Conservation (phyloP, 805 yeast genomes). For the Cyberlindnera subsufficiens region DNA sequence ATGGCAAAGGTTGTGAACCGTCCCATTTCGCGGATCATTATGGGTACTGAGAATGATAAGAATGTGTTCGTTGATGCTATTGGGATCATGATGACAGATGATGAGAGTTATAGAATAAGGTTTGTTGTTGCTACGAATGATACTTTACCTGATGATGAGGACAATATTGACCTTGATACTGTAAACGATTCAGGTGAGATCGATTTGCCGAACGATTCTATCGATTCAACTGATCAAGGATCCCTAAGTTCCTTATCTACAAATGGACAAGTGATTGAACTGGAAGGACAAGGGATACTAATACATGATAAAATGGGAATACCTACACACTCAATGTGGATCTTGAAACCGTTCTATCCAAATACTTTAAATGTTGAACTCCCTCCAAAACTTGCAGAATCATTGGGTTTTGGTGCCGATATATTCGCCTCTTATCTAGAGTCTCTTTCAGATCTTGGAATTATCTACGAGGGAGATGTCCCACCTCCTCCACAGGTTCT, state of each 20-base stretch:
- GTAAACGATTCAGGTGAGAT: not conserved
- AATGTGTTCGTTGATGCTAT: slow-evolving; percentile 66
- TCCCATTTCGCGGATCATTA: slow-evolving; percentile 57
- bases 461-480: slow-evolving; percentile 54
- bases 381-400: slow-evolving; percentile 63
- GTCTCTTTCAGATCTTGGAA: slow-evolving; percentile 55
- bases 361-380: slow-evolving; percentile 59
- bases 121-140: slow-evolving; percentile 47
- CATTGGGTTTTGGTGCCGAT: slow-evolving; percentile 85
- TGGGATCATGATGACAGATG: slow-evolving; percentile 63
- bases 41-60: slow-evolving; percentile 61
- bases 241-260: slow-evolving; percentile 36
- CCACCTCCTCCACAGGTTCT: slow-evolving; percentile 80
- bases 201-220: slow-evolving; percentile 2
- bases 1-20: slow-evolving; percentile 45
- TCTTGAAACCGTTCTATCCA: slow-evolving; percentile 72
- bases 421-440: slow-evolving; percentile 71
- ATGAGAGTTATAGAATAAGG: slow-evolving; percentile 70
- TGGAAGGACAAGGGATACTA: slow-evolving; percentile 92
- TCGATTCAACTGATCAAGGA: slow-evolving; percentile 26
- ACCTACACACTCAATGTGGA: slow-evolving; percentile 90
- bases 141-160: slow-evolving; percentile 21
- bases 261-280: slow-evolving; percentile 58
- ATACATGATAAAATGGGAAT: slow-evolving; percentile 56
- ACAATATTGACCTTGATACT: slow-evolving; percentile 10